Conservation (phyloP, 2,329 filamentous ascomycete species). For the Metarhizium robertsii region DNA sequence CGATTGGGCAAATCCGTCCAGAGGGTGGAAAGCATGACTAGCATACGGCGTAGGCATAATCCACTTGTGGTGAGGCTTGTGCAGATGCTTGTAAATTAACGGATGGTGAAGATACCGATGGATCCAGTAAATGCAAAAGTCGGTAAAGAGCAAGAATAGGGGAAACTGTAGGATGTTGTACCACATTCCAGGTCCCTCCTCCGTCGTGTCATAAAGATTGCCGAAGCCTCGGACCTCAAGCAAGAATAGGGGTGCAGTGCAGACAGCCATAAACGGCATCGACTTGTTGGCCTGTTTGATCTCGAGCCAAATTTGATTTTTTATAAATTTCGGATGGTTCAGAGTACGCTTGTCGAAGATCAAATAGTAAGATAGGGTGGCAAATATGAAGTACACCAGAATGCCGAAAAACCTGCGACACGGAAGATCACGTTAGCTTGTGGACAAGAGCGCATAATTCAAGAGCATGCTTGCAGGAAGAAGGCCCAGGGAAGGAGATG, state of each 20-base stretch:
- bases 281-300: constrained; percentile 69
- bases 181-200: constrained; percentile 64
- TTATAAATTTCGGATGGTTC: constrained; percentile 87
- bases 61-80: constrained; percentile 99
- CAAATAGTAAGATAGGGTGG: constrained; percentile 74
- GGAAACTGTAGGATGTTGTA: constrained; percentile 82
- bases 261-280: constrained; percentile 73
- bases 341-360: constrained; percentile 87
- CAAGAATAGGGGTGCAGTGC: constrained; percentile 75
- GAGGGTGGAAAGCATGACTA: constrained; percentile 86
- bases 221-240: constrained; percentile 75
- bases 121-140: constrained; percentile 93
- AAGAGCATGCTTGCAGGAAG: too few relatives aligned
- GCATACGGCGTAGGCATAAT: constrained; percentile 96
- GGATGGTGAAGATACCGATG: constrained; percentile 80
- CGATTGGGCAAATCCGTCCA: constrained; percentile 84
- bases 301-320: constrained; percentile 82
- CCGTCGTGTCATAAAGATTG: constrained; percentile 75
- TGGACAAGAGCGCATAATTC: background rate
- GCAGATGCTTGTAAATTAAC: constrained; percentile 67
- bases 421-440: background rate
- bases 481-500: too few relatives aligned
- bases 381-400: constrained; percentile 75
- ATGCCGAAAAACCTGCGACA: constrained; percentile 69
- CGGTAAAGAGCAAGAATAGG: constrained; percentile 79